phyloP scores from a whole-genome alignment of 2,329 filamentous ascomycete genomes.

The Colletotrichum euphorbiae region DNA sequence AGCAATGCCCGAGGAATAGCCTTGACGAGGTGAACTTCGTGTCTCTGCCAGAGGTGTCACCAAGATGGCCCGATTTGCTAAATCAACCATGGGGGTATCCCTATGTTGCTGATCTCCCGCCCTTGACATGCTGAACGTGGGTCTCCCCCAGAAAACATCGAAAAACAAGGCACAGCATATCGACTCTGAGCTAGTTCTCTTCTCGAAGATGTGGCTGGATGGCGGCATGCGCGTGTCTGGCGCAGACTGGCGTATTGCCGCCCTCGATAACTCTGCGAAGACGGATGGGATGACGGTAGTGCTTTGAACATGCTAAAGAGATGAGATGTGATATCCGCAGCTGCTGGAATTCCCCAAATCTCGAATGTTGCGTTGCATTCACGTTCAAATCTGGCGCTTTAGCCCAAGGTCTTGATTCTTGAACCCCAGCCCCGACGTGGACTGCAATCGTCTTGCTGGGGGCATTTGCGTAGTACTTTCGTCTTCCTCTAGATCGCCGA shows the following conservation, averaged over 20 bases:
- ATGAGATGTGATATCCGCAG: not conserved
- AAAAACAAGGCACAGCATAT: not conserved
- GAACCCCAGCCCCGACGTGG: no score
- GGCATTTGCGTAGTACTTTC: no score
- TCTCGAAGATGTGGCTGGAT: conserved; percentile 31
- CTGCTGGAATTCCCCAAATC: not conserved
- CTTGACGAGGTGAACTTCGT: conserved; percentile 1
- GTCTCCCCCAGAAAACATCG: not conserved
- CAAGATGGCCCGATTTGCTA: not conserved
- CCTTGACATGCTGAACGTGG: not conserved
- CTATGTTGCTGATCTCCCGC: conserved; percentile 11
- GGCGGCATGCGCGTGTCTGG: conserved; percentile 1
- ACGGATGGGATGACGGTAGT: not conserved
- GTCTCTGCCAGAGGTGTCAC: conserved; percentile 19
- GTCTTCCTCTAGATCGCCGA: no score
- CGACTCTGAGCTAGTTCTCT: conserved; percentile 1
- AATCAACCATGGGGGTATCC: not conserved
- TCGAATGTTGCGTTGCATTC: not conserved
- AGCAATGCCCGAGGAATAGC: conserved; percentile 19
- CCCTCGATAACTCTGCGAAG: not conserved
- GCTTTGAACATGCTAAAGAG: not conserved
- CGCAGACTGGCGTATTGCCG: not conserved
- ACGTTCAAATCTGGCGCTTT: no score
- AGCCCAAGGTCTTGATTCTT: no score
- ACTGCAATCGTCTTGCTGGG: no score